These are phyloP conservation scores for Hepatocystis sp. DNA, from an alignment of 169 alveolate species.

Conservation along the genomic window DNA sequence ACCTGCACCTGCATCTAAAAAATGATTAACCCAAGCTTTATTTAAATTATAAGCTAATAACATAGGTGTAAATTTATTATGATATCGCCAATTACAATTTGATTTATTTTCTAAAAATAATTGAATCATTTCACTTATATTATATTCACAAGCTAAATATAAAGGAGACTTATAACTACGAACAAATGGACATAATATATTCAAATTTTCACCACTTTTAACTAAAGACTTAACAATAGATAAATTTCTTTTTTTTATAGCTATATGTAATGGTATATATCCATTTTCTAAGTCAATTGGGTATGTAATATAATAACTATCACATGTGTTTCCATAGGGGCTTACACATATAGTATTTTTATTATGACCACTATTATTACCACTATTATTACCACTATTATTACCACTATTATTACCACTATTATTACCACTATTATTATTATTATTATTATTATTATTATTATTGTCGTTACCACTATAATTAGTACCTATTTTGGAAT, in stretches of 20 bases:
- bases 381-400: too few species aligned
- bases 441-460: too few species aligned
- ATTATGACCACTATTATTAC: slow-evolving; percentile 33
- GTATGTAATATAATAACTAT: slow-evolving; percentile 58
- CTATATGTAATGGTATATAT: slow-evolving; percentile 77
- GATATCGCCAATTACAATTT: slow-evolving; percentile 90
- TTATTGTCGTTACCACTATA: background rate
- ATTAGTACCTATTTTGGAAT: too few species aligned
- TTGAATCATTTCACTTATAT: slow-evolving; percentile 83
- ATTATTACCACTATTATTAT: too few species aligned
- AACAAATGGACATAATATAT: slow-evolving; percentile 84
- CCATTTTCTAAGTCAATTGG: slow-evolving; percentile 78
- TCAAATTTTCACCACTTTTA: slow-evolving; percentile 82
- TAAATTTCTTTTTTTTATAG: slow-evolving; percentile 76
- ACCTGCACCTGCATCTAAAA: slow-evolving; percentile 91
- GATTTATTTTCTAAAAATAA: slow-evolving; percentile 88
- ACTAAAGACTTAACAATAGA: slow-evolving; percentile 81
- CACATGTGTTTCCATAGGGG: slow-evolving; percentile 73
- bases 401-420: too few species aligned
- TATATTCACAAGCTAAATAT: slow-evolving; percentile 90
- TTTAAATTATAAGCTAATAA: slow-evolving; percentile 88
- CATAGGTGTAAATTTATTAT: slow-evolving; percentile 86
- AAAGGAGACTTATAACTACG: slow-evolving; percentile 90
- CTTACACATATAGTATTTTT: slow-evolving; percentile 53
- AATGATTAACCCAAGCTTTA: slow-evolving; percentile 86